phyloP scores from a whole-genome alignment of 2,329 filamentous ascomycete species.

The Thermochaetoides dissita region DNA sequence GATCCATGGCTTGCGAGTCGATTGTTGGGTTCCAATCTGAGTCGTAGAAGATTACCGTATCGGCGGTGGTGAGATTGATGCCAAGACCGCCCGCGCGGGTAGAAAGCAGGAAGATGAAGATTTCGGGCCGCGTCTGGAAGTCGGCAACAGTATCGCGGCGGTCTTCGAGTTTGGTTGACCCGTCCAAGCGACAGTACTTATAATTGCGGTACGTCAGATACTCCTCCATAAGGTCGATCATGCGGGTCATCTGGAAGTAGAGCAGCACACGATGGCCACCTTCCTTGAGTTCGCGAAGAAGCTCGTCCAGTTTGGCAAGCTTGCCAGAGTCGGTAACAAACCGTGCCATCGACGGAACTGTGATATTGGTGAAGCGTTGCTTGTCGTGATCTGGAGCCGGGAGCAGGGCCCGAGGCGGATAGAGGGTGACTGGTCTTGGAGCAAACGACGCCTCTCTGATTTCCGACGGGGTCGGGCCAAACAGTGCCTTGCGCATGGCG shows the following conservation, averaged over 20 bases:
- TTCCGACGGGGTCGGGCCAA: constrained; percentile 46
- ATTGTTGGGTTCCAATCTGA: constrained; percentile 99
- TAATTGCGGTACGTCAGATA: constrained; percentile 98
- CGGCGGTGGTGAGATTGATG: constrained; percentile 91
- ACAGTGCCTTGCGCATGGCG: constrained; percentile 60
- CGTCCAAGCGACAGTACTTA: constrained; percentile 93
- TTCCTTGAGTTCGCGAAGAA: constrained; percentile 81
- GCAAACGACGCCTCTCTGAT: constrained; percentile 63
- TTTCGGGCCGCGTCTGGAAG: constrained; percentile 87
- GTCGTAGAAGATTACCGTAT: constrained; percentile 99
- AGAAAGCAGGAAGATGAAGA: constrained; percentile 92
- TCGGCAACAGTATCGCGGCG: constrained; percentile 90
- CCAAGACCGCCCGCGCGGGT: constrained; percentile 94
- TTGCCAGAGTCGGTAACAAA: constrained; percentile 98
- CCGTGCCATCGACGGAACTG: constrained; percentile 88
- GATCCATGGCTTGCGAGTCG: constrained; percentile 97
- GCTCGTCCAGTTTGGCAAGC: constrained; percentile 74
- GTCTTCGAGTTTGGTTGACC: constrained; percentile 93
- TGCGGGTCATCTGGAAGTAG: constrained; percentile 99
- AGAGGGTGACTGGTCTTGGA: constrained; percentile 51
- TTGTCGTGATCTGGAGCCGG: constrained; percentile 70
- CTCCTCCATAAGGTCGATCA: constrained; percentile 99
- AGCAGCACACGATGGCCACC: constrained; percentile 84
- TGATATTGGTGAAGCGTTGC: constrained; percentile 76
- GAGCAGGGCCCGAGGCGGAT: constrained; percentile 52